Evolutionary conservation across 2,329 filamentous ascomycete species (phyloP), one percentile per base, ranked within the genome.

Genomic region (Verruconis gallopava): DNA sequence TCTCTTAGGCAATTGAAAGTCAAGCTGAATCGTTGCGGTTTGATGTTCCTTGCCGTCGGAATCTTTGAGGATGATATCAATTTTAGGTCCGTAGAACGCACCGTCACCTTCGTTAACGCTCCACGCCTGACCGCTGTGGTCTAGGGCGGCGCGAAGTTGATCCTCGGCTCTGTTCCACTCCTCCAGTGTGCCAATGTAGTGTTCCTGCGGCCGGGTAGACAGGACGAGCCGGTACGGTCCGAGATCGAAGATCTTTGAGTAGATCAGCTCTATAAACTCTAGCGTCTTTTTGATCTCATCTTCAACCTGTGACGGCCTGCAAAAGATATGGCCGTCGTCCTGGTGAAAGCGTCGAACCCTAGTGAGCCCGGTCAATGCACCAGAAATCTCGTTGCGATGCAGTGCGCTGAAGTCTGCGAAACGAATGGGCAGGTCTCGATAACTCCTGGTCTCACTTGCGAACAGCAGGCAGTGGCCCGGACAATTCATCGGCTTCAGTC

Each of bases 401-500:
- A 93, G 68, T 2, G 84, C 77, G 53, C 83, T 85, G 55, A 93
- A 93, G 59, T 93, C 86, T 43, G 85, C 84, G 60, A 85, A 85
- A 52, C 85, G 77, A 47, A 93, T 72, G 1, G 86, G 85, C 14
- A 93, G 66, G 49, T 93, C 82, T 48, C 80, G 74, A 60, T 89
- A 89, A 50, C 79, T 85, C 46, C 78, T 76, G 44, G 72, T 71
- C 49, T 79, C 73, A 37, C 79, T 79, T 46, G 74, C 79, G 57
- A 93, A 93, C 47, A 93, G 73, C 48, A 93, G 67, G 56, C 85
- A 93, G 60, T 93, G 85, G 3, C 85, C 85, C 0, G 85, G 85
- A 56, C 85, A 93, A 56, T 93, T 93, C 85, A 93, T 93, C 12
- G 85, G 85, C 60, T 93, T 93, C 50, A 93, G 65, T 14, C 83